Base-by-base conservation (phyloP, 2,329 filamentous ascomycete species). In the Dryadomyces quercus-mongolicae region DNA sequence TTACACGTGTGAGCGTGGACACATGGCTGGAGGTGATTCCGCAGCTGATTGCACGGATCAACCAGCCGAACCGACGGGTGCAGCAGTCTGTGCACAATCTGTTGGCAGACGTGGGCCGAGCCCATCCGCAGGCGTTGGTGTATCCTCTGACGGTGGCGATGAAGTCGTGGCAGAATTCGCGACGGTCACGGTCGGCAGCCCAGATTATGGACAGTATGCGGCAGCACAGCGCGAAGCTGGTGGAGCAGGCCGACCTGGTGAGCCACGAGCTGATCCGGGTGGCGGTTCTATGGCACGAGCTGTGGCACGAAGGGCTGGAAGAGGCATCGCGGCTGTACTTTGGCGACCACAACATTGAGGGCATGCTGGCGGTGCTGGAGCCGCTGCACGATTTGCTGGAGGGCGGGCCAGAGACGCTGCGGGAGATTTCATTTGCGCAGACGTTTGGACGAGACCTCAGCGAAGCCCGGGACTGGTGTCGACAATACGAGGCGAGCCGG, bases 21-120 rank as follows among this genome's bases (percentile, higher is more conserved):
- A 97, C 92, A 1, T 99, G 93, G 94, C 81, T 99, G 18, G 91
- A 97, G 65, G 94, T 98, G 52, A 96, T 97, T 59, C 93, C 93
- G 38, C 93, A 99, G 65, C 76, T 99, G 49, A 95, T 99, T 68
- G 93, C 93, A 36, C 83, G 93, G 56, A 97, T 99, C 72, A 98
- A 95, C 65, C 93, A 97, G 67, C 89, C 91, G 16, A 96, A 96
- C 67, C 79, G 82, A 60, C 81, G 88, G 22, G 91, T 98, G 10
- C 84, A 95, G 60, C 83, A 87, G 60, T 88, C 92, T 0, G 92
- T 98, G 51, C 93, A 98, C 66, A 89, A 93, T 56, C 74, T 99
- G 3, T 78, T 99, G 40, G 85, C 87, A 2, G 92, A 98, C 67
- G 88, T 99, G 44, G 94, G 94, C 54, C 85, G 93, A 59, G 86